phyloP scores from a whole-genome alignment of 495 filamentous ascomycete species.

The Trichoderma parareesei region DNA sequence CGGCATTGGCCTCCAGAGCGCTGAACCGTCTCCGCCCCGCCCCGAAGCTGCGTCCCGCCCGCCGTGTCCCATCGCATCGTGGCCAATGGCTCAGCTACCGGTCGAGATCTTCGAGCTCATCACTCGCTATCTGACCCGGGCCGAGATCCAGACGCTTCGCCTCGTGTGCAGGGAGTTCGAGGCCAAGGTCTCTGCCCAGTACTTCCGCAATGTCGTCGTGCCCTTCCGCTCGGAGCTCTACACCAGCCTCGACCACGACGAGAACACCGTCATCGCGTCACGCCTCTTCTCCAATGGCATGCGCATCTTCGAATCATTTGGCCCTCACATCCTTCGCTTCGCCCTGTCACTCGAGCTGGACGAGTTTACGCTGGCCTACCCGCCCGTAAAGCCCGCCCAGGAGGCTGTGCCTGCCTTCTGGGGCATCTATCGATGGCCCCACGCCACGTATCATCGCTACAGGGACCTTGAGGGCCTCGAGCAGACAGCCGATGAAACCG shows the following conservation, averaged over 20 bases:
- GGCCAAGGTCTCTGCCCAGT: constrained; percentile 31
- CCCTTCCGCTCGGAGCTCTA: constrained; percentile 47
- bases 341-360: constrained; percentile 50
- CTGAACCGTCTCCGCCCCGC: not conserved
- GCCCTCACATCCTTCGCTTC: constrained; percentile 39
- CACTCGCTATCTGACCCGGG: constrained; percentile 35
- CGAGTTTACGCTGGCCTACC: constrained; percentile 27
- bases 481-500: constrained; percentile 42
- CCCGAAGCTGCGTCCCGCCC: not conserved
- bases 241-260: constrained; percentile 26
- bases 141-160: constrained; percentile 41
- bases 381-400: constrained; percentile 33
- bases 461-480: constrained; percentile 40
- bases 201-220: constrained; percentile 46
- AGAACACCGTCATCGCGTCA: constrained; percentile 11
- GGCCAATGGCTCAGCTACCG: constrained; percentile 37
- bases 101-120: constrained; percentile 44
- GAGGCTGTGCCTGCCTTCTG: constrained; percentile 36
- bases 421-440: constrained; percentile 47
- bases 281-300: constrained; percentile 9
- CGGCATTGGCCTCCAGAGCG: not conserved
- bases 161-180: constrained; percentile 48
- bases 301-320: constrained; percentile 26
- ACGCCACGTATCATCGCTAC: constrained; percentile 40
- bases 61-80: constrained; percentile 14